phyloP scores from a whole-genome alignment of 148 eudicot genomes.

The Fagopyrum homotropicum region DNA sequence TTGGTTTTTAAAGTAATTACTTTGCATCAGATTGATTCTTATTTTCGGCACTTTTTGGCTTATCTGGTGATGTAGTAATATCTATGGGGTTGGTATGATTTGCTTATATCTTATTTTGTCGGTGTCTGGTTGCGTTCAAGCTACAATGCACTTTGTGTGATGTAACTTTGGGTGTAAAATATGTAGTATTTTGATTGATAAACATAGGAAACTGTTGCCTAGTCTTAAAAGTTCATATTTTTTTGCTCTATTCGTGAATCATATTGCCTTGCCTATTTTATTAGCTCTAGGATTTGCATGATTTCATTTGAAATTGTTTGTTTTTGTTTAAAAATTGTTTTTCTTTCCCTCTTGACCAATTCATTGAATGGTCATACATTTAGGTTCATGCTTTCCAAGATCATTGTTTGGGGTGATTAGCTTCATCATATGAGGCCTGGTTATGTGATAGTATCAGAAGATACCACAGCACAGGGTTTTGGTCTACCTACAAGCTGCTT shows the following conservation, averaged over 20 bases:
- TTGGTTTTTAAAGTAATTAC: not conserved
- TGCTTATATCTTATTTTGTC: not conserved
- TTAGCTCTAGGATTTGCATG: not conserved
- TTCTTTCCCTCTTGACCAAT: not conserved
- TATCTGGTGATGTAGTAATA: not conserved
- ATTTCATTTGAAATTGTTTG: not conserved
- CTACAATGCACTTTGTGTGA: not conserved
- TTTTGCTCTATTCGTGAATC: not conserved
- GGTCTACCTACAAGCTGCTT: not conserved
- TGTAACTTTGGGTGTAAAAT: not conserved
- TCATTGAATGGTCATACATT: not conserved
- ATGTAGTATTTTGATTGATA: not conserved
- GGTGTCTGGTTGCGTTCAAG: not conserved
- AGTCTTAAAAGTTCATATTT: not conserved
- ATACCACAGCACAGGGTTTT: not conserved
- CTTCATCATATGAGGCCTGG: constrained; percentile 3
- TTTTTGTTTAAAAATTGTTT: not conserved
- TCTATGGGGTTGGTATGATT: not conserved
- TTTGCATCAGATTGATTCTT: not conserved
- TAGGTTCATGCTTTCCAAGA: constrained; percentile 6
- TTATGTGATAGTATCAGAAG: not conserved
- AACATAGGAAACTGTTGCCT: not conserved
- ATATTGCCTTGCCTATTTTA: not conserved
- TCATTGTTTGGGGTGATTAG: not conserved
- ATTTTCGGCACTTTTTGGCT: not conserved